Evolutionary conservation across 805 yeast genomes (phyloP), one percentile per base, ranked within the genome.

Genomic region (Candida chilensis): DNA sequence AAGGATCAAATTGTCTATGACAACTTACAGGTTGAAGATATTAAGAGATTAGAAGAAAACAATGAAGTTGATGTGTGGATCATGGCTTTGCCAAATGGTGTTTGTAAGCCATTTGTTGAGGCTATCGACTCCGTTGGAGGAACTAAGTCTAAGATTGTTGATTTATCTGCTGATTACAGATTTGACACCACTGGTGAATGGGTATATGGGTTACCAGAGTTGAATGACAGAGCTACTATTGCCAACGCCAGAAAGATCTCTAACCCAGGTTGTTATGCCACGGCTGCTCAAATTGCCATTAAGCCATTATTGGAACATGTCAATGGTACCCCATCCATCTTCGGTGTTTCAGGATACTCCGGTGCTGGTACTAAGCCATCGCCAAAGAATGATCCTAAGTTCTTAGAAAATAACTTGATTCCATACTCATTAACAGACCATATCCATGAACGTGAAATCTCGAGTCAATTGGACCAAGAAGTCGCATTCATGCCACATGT

Each of bases 351-450:
- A 29, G 99, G 99, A 29, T 92, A 90, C 55, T 92, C 98, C 9
- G 99, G 99, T 36, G 98, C 98, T 8, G 99, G 99, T 41, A 88
- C 99, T 22, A 92, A 94, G 61, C 98, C 98, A 35, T 84, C 95
- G 10, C 95, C 95, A 37, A 87, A 88, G 64, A 92, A 92, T 52
- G 96, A 92, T 52, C 62, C 81, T 29, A 67, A 75, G 35, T 66
- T 77, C 48, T 67, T 92, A 51, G 58, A 63, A 37, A 74, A 92
- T 60, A 92, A 92, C 60, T 64, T 92, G 51, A 84, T 92, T 47
- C 97, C 99, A 34, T 92, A 92, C 62, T 78, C 96, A 4, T 68
- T 92, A 47, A 92, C 98, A 9, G 96, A 90, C 54, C 99, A 92
- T 57, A 81, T 92, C 36, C 99, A 92, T 54, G 99, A 92, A 67